Conservation (phyloP, 2,329 filamentous ascomycete genomes). For the Orbilia oligospora region DNA sequence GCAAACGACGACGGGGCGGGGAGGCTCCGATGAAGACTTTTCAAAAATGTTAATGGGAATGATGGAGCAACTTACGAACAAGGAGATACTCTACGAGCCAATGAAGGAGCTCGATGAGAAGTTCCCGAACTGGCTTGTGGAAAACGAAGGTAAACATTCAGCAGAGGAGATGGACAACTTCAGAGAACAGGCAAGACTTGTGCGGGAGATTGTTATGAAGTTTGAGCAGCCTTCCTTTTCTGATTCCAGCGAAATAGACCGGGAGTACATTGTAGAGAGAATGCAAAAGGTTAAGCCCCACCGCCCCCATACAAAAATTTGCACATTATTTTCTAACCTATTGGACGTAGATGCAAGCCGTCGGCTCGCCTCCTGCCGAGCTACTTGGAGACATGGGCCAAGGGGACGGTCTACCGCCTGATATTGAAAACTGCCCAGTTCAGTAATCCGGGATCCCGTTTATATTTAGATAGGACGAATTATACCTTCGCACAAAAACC, state of each 20-base stretch:
- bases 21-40: slow-evolving; percentile 83
- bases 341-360: slow-evolving; percentile 88
- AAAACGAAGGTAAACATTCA: slow-evolving; percentile 77
- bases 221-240: slow-evolving; percentile 87
- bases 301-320: slow-evolving; percentile 13
- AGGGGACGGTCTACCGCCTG: slow-evolving; percentile 77
- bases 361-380: slow-evolving; percentile 89
- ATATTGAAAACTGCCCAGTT: slow-evolving; percentile 75
- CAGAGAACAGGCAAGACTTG: slow-evolving; percentile 82
- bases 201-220: slow-evolving; percentile 86
- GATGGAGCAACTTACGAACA: slow-evolving; percentile 99
- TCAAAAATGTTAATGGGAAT: slow-evolving; percentile 95
- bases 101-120: slow-evolving; percentile 98
- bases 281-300: slow-evolving; percentile 87
- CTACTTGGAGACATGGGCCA: slow-evolving; percentile 90
- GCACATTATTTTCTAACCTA: slow-evolving; percentile 18
- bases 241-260: slow-evolving; percentile 83
- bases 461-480: no score
- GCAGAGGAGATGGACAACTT: slow-evolving; percentile 84
- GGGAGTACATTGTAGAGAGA: slow-evolving; percentile 93
- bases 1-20: slow-evolving; percentile 75
- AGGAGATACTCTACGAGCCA: slow-evolving; percentile 97
- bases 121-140: slow-evolving; percentile 88
- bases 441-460: slow-evolving; percentile 68
- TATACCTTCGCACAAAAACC: background rate